Percentiles rank a stretch among this genome's conserved stretches.
phyloP scores from a whole-genome alignment of 331 rosid species.

The Saraca asoca region DNA sequence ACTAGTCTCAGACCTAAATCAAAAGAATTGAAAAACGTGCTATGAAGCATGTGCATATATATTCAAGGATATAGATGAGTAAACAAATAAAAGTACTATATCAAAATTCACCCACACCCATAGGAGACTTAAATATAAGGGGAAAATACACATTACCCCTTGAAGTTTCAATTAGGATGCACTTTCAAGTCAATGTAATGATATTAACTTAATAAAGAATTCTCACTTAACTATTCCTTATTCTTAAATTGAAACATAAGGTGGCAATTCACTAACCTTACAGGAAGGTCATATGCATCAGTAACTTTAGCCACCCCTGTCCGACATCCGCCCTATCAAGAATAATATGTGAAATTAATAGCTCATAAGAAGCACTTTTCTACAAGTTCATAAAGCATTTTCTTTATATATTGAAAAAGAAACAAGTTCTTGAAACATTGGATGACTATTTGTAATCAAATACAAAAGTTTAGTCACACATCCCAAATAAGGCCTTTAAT shows the following conservation, averaged over 20 bases:
- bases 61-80: background rate
- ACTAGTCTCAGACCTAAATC: slow-evolving; percentile 25
- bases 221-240: background rate
- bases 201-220: slow-evolving; percentile 27
- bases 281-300: slow-evolving; percentile 89
- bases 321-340: slow-evolving; percentile 90
- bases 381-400: no score
- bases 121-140: slow-evolving; percentile 17
- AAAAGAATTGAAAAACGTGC: slow-evolving; percentile 17
- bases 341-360: slow-evolving; percentile 36
- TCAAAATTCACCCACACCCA: slow-evolving; percentile 11
- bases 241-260: slow-evolving; percentile 6
- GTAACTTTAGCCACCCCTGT: slow-evolving; percentile 98
- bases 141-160: no score
- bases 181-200: slow-evolving; percentile 26
- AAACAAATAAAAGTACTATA: background rate
- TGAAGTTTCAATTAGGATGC: no score
- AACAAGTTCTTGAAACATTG: no score
- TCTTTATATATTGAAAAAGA: no score
- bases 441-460: no score
- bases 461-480: no score
- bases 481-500: no score
- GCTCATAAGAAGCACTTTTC: slow-evolving; percentile 15
- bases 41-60: slow-evolving; percentile 13
- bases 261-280: slow-evolving; percentile 62